Percentiles rank a stretch among this genome's conserved stretches.
These are phyloP conservation scores for Pulveroboletus frians DNA, from an alignment of 768 basidiomycete species.

Conservation along the genomic window DNA sequence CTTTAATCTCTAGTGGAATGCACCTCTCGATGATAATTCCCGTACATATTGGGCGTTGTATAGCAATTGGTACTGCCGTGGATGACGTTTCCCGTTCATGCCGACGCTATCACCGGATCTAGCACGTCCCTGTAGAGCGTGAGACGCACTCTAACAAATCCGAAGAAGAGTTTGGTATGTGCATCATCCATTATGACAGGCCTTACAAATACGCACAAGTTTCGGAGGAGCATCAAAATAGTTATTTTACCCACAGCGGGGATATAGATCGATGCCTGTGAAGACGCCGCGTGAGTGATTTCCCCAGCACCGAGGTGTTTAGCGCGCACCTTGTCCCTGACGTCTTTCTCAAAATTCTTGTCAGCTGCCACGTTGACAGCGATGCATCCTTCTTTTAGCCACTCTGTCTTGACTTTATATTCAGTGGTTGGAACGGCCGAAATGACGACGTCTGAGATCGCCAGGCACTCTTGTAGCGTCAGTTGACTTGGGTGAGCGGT, in stretches of 20 bases:
- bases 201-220: slow-evolving; percentile 57
- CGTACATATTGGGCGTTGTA: slow-evolving; percentile 30
- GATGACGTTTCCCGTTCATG: slow-evolving; percentile 12
- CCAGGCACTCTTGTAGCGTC: slow-evolving; percentile 75
- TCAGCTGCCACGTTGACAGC: slow-evolving; percentile 91
- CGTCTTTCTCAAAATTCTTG: slow-evolving; percentile 94
- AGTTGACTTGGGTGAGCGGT: slow-evolving; percentile 65
- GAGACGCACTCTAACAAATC: slow-evolving; percentile 25
- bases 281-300: slow-evolving; percentile 8
- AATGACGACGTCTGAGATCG: slow-evolving; percentile 86
- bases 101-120: neutral
- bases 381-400: slow-evolving; percentile 90
- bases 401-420: slow-evolving; percentile 87
- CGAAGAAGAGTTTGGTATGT: neutral
- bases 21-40: slow-evolving; percentile 25
- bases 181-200: slow-evolving; percentile 1
- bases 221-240: slow-evolving; percentile 94
- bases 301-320: neutral
- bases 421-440: slow-evolving; percentile 81
- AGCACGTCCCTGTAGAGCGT: slow-evolving; percentile 21
- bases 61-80: slow-evolving; percentile 15
- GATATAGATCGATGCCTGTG: slow-evolving; percentile 82
- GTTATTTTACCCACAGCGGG: slow-evolving; percentile 98
- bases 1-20: slow-evolving; percentile 12
- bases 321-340: slow-evolving; percentile 78